Conservation (phyloP, 2,329 filamentous ascomycete species). For the Pseudogymnoascus sp. region DNA sequence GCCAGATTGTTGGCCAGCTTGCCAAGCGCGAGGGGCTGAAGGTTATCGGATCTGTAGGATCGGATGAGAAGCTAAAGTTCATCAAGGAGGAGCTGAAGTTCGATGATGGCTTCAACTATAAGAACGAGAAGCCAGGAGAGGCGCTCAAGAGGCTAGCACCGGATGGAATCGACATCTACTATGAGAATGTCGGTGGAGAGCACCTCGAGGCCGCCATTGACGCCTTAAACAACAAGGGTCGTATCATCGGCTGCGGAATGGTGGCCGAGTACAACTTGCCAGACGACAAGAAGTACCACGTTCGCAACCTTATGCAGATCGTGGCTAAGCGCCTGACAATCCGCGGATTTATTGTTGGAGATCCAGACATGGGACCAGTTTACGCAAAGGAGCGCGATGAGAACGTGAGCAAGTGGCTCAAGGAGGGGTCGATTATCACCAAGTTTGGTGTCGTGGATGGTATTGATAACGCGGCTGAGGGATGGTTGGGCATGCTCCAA, state of each 20-base stretch:
- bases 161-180: slow-evolving; percentile 71
- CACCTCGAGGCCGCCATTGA: slow-evolving; percentile 61
- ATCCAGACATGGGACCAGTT: slow-evolving; percentile 52
- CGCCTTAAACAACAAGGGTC: slow-evolving; percentile 53
- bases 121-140: slow-evolving; percentile 58
- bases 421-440: slow-evolving; percentile 56
- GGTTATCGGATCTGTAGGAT: slow-evolving; percentile 67
- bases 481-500: slow-evolving; percentile 56
- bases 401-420: slow-evolving; percentile 60
- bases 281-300: slow-evolving; percentile 44
- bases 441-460: slow-evolving; percentile 52
- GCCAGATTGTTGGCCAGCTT: slow-evolving; percentile 65
- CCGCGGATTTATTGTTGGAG: slow-evolving; percentile 59
- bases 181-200: slow-evolving; percentile 72
- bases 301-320: slow-evolving; percentile 53
- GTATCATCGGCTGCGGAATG: slow-evolving; percentile 57
- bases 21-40: slow-evolving; percentile 67
- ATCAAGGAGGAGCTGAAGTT: slow-evolving; percentile 66
- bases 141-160: slow-evolving; percentile 60
- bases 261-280: slow-evolving; percentile 60
- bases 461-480: slow-evolving; percentile 58
- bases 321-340: slow-evolving; percentile 55
- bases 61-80: slow-evolving; percentile 67
- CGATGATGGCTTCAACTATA: slow-evolving; percentile 72
- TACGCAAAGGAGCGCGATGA: slow-evolving; percentile 54